A percentile compares a stretch with the other conserved stretches of the same genome.
Conservation (phyloP, 768 basidiomycete genomes). For the Crepidotus variabilis region DNA sequence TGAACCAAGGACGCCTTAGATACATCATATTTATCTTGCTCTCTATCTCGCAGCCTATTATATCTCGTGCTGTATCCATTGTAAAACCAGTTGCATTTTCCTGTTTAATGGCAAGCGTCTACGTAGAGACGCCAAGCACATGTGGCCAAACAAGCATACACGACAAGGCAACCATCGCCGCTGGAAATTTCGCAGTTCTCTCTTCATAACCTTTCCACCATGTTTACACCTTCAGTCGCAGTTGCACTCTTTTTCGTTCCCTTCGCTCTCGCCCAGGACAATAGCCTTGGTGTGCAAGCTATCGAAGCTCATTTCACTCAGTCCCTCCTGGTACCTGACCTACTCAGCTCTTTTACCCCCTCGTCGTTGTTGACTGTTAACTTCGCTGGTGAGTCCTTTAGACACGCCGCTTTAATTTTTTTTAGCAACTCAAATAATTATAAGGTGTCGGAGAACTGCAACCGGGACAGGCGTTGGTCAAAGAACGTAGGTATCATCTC, state of each 20-base stretch:
- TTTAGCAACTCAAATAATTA: constrained; percentile 6
- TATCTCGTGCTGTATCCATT: not conserved
- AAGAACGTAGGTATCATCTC: constrained; percentile 47
- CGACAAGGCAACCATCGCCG: not conserved
- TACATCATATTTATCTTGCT: constrained; percentile 13
- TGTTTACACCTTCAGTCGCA: constrained; percentile 30
- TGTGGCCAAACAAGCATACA: not conserved
- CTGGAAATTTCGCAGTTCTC: not conserved
- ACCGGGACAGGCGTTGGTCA: constrained; percentile 56
- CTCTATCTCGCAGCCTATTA: not conserved
- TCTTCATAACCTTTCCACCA: constrained; percentile 21
- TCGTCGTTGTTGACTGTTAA: constrained; percentile 50
- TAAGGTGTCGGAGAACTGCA: constrained; percentile 42
- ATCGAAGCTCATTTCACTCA: constrained; percentile 68
- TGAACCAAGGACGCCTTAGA: constrained; percentile 7
- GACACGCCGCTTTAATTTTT: not conserved
- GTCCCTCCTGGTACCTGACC: constrained; percentile 56
- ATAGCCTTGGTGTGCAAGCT: constrained; percentile 44
- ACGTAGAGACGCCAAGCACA: constrained; percentile 1
- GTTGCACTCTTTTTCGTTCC: constrained; percentile 36
- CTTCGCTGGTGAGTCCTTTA: constrained; percentile 33
- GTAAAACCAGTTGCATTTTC: not conserved
- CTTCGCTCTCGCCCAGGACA: constrained; percentile 44
- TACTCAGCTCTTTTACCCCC: constrained; percentile 60
- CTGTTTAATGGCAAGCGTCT: too few relatives aligned